Evolutionary conservation across 371 early-diverging fungal species (phyloP), one percentile per base, ranked within the genome.

Genomic region (Mucor circinelloides): DNA sequence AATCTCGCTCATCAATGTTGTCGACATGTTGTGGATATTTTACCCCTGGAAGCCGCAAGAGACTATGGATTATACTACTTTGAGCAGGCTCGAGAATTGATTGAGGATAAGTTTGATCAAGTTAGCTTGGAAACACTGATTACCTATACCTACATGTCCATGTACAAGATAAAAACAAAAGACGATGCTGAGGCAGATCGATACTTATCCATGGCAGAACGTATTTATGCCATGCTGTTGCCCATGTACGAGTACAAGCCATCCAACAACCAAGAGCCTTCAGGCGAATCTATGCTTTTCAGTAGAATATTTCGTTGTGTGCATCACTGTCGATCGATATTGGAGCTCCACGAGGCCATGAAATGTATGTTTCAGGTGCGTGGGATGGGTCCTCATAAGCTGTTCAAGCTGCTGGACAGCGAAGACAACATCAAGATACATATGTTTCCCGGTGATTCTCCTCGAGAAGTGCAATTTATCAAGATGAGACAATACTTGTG

Each of bases 91-190:
- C 70, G 72, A 6, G 72, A 74, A 3, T 30, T 71, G 30, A 34
- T 76, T 8, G 52, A 63, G 9, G 82, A 82, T 4, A 66, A 65
- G 2, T 80, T 82, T 58, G 82, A 82, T 44, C 69, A 78, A n/a
- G 36, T 65, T 19, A 64, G 30, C 9, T 21, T 82, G 31, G 82
- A 82, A 30, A 67, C 68, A 1, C 38, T 74, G 10, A 19, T 67
- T 2, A 67, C 73, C 0, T 78, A 69, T 62, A 48, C 46, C 2
- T 76, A 63, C 28, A 54, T 82, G 68, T 56, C 76, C 0, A 19
- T 67, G 0, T 76, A 74, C 60, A 74, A 76, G 55, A 1, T 74
- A 5, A 76, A 68, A 2, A 15, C 54, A 8, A 19, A 58, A 6
- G 63, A 70, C 1, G 56, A 58, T 2, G 27, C 50, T 1, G 74